phyloP scores from a whole-genome alignment of 495 filamentous ascomycete genomes.

The Paragyromitra xinjiangensis region DNA sequence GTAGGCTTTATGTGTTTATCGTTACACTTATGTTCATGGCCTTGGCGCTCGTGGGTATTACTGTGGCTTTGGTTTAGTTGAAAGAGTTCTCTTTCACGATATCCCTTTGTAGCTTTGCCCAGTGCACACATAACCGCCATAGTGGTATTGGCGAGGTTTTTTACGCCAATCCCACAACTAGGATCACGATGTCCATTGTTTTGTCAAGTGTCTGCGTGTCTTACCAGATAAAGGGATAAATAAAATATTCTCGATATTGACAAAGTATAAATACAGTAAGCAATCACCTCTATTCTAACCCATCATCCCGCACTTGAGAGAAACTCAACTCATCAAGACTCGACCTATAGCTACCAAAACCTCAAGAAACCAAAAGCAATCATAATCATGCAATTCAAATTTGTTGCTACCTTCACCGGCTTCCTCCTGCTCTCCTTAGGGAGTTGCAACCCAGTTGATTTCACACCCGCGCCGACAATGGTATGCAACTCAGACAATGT shows the following conservation, averaged over 20 bases:
- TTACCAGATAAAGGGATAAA: neutral
- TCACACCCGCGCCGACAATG: neutral
- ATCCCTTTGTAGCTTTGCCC: too few species aligned
- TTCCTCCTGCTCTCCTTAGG: slow-evolving; percentile 31
- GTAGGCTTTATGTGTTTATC: neutral
- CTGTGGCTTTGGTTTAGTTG: slow-evolving; percentile 5
- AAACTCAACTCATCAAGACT: neutral
- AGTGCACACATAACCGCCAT: too few species aligned
- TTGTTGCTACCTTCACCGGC: slow-evolving; percentile 5
- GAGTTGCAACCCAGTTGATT: slow-evolving; percentile 4
- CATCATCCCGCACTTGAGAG: neutral
- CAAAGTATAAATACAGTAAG: slow-evolving; percentile 34
- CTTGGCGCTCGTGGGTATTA: neutral
- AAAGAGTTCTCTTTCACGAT: neutral
- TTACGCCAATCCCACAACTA: too few species aligned
- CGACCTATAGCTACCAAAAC: neutral
- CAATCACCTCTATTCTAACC: neutral
- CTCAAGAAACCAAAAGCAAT: neutral
- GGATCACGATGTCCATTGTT: too few species aligned
- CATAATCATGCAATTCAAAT: slow-evolving; percentile 36
- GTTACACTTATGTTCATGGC: neutral
- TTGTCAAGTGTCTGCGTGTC: too few species aligned
- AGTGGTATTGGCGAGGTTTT: too few species aligned
- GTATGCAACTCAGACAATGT: slow-evolving; percentile 43
- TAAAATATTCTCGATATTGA: neutral